Evolutionary conservation across 2,329 filamentous ascomycete species (phyloP), one percentile per base, ranked within the genome.

Genomic region (Alternaria incomplexa): DNA sequence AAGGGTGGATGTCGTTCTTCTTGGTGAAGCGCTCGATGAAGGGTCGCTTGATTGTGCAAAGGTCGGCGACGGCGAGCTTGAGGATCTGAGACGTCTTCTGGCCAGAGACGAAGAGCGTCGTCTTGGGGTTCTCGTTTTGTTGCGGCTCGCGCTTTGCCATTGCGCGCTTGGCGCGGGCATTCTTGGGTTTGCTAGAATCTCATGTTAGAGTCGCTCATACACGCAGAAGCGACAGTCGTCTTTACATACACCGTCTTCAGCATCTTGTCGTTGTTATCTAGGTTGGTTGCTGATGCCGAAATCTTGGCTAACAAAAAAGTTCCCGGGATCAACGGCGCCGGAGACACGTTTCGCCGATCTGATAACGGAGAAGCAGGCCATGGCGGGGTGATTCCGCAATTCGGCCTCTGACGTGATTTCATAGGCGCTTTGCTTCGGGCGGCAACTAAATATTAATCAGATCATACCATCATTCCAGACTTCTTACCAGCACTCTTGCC

Each of bases 1-100:
- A 99, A 3, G 96, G 96, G 81, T 96, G 93, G 73, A 97, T 91
- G 71, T 89, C 86, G 82, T 99, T 99, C 85, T 98, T 98, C 87
- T 98, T 99, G 82, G 89, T 92, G 84, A 99, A 97, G 71, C 94
- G 93, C 81, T 96, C 91, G 68, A 90, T 90, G 65, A 95, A 86
- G 3, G 94, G 93, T 75, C 91, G 90, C 73, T 95, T 94, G 76
- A 99, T 85, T 52, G 92, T 88, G 81, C 93, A 88, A 60, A 99
- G 87, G 74, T 97, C 96, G 70, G 89, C 91, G 65, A 97, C 85
- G 61, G 93, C 92, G 72, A 95, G 90, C 81, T 96, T 90, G 61
- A 93, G 85, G 52, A 96, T 84, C 74, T 95, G 90, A 48, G 92
- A 95, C 79, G 92, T 95, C 79, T 89, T 91, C 55, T 92, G 93